These are phyloP conservation scores for Phialophora chinensis DNA, from an alignment of 2,329 filamentous ascomycete genomes.

Conservation along the genomic window DNA sequence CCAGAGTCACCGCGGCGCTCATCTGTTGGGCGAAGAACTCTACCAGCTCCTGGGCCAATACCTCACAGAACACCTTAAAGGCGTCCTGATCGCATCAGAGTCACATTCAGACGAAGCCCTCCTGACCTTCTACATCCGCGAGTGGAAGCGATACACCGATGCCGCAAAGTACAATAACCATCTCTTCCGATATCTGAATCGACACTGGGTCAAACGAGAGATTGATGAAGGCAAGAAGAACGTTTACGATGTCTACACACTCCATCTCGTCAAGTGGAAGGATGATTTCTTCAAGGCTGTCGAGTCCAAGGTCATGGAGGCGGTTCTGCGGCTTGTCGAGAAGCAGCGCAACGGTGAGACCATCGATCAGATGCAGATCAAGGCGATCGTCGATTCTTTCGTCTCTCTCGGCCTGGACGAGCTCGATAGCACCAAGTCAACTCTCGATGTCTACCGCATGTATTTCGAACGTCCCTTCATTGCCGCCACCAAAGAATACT, in stretches of 20 bases:
- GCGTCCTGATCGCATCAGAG: constrained; percentile 73
- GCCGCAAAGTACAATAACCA: constrained; percentile 98
- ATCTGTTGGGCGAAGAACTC: constrained; percentile 92
- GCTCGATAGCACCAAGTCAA: constrained; percentile 89
- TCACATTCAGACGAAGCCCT: constrained; percentile 88
- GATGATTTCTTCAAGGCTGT: constrained; percentile 86
- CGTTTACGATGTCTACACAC: constrained; percentile 96
- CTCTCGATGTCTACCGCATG: constrained; percentile 89
- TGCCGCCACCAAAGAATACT: constrained; percentile 80
- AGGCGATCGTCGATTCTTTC: constrained; percentile 95
- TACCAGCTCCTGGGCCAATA: constrained; percentile 92
- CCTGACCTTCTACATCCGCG: constrained; percentile 89
- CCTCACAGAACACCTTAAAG: constrained; percentile 75
- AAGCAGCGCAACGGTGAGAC: constrained; percentile 98
- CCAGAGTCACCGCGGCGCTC: constrained; percentile 58
- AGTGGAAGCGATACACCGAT: constrained; percentile 95
- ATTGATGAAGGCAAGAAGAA: constrained; percentile 99
- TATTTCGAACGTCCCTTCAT: constrained; percentile 95
- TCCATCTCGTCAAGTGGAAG: constrained; percentile 95
- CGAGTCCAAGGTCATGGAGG: constrained; percentile 88
- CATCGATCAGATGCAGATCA: constrained; percentile 95
- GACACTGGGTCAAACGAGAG: constrained; percentile 98
- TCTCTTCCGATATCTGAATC: constrained; percentile 92
- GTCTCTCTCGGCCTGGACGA: constrained; percentile 94
- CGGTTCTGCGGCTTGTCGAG: constrained; percentile 92